These are phyloP conservation scores for Cryptomeria japonica DNA, from an alignment of 75 land plant genomes.

Conservation along the genomic window DNA sequence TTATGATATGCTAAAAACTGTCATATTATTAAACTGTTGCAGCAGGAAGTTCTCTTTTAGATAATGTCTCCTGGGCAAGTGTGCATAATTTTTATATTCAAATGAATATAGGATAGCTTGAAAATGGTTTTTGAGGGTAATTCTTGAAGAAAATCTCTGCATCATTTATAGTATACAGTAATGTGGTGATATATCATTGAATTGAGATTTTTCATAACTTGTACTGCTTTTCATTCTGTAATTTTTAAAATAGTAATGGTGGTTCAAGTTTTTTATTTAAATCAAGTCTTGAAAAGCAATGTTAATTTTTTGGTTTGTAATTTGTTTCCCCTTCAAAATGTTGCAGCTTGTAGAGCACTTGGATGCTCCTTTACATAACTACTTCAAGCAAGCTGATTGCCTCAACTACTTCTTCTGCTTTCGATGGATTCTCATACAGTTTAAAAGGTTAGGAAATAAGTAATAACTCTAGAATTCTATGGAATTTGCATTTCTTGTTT, in stretches of 20 bases:
- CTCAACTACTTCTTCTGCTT: conserved; percentile 98
- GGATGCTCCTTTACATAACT: conserved; percentile 83
- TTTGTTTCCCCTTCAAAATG: conserved; percentile 8
- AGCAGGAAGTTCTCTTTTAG: background rate
- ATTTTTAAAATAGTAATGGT: background rate
- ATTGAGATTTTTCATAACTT: background rate
- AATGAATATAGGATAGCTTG: background rate
- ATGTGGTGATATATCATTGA: background rate
- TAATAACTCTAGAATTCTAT: background rate
- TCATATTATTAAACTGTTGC: background rate
- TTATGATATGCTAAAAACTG: background rate
- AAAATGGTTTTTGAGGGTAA: background rate
- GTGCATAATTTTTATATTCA: background rate
- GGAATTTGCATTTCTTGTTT: background rate
- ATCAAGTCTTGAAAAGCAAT: background rate
- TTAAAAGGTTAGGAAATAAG: conserved; percentile 69
- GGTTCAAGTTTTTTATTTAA: background rate
- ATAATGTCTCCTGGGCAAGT: background rate
- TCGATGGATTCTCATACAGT: conserved; percentile 97
- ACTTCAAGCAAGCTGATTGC: conserved; percentile 93
- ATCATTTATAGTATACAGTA: background rate
- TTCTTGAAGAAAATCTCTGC: background rate
- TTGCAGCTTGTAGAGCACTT: conserved; percentile 90
- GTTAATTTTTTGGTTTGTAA: background rate
- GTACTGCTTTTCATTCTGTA: conserved; percentile 2